Conservation (phyloP, 2,329 filamentous ascomycete genomes). For the Aspergillus sp. region DNA sequence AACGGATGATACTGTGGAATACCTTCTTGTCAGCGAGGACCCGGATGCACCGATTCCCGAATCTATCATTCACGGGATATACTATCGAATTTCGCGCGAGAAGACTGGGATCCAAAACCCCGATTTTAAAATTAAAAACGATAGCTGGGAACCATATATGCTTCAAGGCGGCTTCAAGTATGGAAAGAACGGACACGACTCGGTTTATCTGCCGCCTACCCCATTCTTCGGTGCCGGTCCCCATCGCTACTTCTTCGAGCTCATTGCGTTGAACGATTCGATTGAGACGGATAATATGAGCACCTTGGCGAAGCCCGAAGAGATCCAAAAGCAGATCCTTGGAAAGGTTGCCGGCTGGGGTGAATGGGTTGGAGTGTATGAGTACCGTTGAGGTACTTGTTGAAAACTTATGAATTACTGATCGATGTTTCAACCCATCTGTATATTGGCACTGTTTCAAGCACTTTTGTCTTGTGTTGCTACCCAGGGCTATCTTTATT, state of each 20-base stretch:
- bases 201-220: constrained; percentile 47
- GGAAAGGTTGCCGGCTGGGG: constrained; percentile 55
- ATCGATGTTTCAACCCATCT: not conserved
- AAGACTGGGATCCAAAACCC: constrained; percentile 33
- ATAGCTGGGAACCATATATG: constrained; percentile 7
- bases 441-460: not conserved
- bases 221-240: constrained; percentile 53
- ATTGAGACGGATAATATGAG: constrained; percentile 42
- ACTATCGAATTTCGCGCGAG: constrained; percentile 40
- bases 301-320: constrained; percentile 42
- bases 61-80: constrained; percentile 49
- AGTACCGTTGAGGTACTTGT: constrained; percentile 30
- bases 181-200: constrained; percentile 42
- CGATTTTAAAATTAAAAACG: constrained; percentile 41
- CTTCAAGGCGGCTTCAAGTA: constrained; percentile 49
- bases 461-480: not conserved
- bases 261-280: constrained; percentile 49
- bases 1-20: constrained; percentile 41
- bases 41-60: constrained; percentile 48
- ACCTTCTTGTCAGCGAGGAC: constrained; percentile 50
- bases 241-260: constrained; percentile 54
- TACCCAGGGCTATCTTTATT: constrained; percentile 5
- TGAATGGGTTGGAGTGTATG: constrained; percentile 47
- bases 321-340: constrained; percentile 45
- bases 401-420: not conserved